Evolutionary conservation across 2,329 filamentous ascomycete species (phyloP), one percentile per base, ranked within the genome.

Genomic region (Clonostachys solani): DNA sequence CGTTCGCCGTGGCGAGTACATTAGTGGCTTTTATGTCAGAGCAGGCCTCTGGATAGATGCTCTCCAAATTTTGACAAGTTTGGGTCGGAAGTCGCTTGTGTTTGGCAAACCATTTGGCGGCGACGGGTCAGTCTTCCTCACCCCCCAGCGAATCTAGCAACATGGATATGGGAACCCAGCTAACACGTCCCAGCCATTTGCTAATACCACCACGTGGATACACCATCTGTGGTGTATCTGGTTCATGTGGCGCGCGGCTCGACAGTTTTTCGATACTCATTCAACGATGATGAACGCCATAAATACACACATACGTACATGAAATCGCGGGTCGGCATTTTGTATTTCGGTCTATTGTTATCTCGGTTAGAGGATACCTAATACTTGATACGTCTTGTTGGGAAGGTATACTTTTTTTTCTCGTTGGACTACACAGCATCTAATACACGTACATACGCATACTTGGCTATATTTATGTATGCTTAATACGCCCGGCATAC

Each of bases 151-250:
- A 44, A 33, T 10, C 6, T 23, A 15, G 33, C 16, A 2, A 12
- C 6, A 15, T 36, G 12, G 13, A 36, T 33, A 36, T 42, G 49
- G 33, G 49, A 43, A 17, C 16, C 10, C 23, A 29, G 23, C 23
- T 29, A 29, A 29, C 23, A 29, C 23, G 23, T 29, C 23, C 23
- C 56, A 96, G 92, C 52, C 86, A 92, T 64, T 94, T 85, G 34
- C 75, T 99, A 50, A 88, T 97, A 56, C 90, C 92, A 45, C 94
- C 94, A 12, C 78, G 87, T 55, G 92, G 92, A 43, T 96, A 94
- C 69, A 89, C 78, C 54, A 86, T 97, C 60, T 92, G 88, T 51
- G 94, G 94, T 49, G 78, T 97, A 52, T 87, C 89, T 12, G 94
- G 94, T 48, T 89, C 87, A 45, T 89, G 84, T 59, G 90, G 78